Percentiles rank a stretch among this genome's conserved stretches.
Conservation (phyloP, 73 alveolate species). For the Tetrahymena malaccensis region DNA sequence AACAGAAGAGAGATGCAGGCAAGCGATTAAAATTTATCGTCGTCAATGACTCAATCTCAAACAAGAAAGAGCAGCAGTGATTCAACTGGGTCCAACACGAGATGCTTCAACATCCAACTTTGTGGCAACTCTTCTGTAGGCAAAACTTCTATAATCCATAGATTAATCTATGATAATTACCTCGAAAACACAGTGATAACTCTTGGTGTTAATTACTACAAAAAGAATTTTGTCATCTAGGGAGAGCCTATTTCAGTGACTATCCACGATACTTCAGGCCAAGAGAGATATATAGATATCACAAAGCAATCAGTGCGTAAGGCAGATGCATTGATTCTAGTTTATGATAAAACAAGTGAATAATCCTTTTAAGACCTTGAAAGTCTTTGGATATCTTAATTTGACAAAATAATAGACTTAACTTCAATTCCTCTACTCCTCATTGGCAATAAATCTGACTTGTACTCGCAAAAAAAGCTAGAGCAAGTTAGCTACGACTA, state of each 20-base stretch:
- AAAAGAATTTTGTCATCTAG: neutral
- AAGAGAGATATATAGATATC: neutral
- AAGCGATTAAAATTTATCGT: neutral
- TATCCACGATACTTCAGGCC: neutral
- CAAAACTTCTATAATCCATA: neutral
- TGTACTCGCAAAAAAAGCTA: neutral
- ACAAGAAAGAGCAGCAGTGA: neutral
- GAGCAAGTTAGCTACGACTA: neutral
- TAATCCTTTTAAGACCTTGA: neutral
- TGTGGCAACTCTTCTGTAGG: neutral
- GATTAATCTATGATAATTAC: neutral
- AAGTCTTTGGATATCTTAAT: neutral
- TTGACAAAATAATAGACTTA: neutral
- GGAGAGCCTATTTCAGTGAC: neutral
- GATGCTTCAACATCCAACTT: neutral
- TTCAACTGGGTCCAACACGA: neutral
- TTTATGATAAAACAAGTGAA: neutral
- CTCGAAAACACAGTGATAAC: neutral
- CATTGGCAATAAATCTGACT: neutral
- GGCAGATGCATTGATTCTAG: neutral
- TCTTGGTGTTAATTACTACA: neutral
- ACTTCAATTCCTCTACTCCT: neutral
- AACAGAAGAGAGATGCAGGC: neutral
- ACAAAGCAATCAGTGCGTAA: neutral
- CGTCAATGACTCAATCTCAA: neutral